These are phyloP conservation scores for Glycine latifolia DNA, from an alignment of 306 rosid species.

Conservation along the genomic window DNA sequence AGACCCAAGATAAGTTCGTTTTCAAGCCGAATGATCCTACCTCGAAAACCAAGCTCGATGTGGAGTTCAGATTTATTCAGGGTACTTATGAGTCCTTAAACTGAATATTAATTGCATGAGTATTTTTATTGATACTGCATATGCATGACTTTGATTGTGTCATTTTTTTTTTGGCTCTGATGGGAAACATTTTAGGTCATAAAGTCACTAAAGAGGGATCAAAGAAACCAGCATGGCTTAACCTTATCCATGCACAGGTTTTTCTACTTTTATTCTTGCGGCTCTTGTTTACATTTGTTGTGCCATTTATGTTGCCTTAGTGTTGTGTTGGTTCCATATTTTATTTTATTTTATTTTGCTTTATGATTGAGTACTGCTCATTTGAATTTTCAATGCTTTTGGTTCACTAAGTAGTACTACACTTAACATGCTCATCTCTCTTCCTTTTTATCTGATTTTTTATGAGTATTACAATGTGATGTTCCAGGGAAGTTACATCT, in stretches of 20 bases:
- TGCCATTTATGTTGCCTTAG: background rate
- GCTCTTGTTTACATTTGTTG: slow-evolving; percentile 13
- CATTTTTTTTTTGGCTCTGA: background rate
- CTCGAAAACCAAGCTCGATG: slow-evolving; percentile 67
- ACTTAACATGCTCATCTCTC: background rate
- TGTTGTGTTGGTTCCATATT: background rate
- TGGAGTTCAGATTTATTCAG: slow-evolving; percentile 63
- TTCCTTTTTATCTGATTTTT: too few relatives aligned
- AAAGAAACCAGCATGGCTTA: slow-evolving; percentile 88
- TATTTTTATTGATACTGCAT: too few relatives aligned
- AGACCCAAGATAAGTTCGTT: slow-evolving; percentile 66
- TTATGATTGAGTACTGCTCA: background rate
- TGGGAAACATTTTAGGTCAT: slow-evolving; percentile 59
- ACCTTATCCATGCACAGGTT: slow-evolving; percentile 78
- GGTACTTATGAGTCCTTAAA: slow-evolving; percentile 49
- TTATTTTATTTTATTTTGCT: background rate
- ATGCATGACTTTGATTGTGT: background rate
- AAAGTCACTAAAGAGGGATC: slow-evolving; percentile 91
- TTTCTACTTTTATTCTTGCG: slow-evolving; percentile 22
- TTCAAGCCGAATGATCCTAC: slow-evolving; percentile 83
- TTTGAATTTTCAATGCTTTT: slow-evolving; percentile 3
- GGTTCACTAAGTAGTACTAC: slow-evolving; percentile 10
- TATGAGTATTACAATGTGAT: slow-evolving; percentile 20
- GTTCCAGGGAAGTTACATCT: slow-evolving; percentile 85
- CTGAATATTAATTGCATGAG: too few relatives aligned